Conservation (phyloP, 2,329 filamentous ascomycete genomes). For the Stromatinia cepivora region DNA sequence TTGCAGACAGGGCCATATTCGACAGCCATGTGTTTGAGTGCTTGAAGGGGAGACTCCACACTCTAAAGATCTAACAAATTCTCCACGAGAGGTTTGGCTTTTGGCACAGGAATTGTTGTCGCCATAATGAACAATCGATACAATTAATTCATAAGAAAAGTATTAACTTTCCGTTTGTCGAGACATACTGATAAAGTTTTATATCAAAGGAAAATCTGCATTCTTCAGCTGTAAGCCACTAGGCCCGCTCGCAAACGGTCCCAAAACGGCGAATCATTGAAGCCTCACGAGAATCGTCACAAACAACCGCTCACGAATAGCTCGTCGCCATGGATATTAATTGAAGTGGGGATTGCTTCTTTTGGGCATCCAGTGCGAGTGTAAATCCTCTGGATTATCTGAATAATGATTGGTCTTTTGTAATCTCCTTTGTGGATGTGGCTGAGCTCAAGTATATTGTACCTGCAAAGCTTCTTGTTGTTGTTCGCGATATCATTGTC, state of each 20-base stretch:
- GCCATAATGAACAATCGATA: not conserved
- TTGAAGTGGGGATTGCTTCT: not conserved
- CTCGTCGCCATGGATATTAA: not conserved
- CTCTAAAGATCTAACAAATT: not conserved
- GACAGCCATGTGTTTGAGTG: slow-evolving; percentile 12
- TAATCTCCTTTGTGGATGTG: not conserved
- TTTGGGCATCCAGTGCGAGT: not conserved
- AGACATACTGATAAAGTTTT: not conserved
- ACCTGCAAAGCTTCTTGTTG: not conserved
- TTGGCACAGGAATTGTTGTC: not conserved
- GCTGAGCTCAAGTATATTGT: not conserved
- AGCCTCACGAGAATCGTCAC: not conserved
- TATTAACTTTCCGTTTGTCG: not conserved
- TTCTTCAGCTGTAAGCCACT: not conserved
- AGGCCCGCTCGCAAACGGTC: not conserved
- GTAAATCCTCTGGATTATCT: not conserved
- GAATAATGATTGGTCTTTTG: not conserved
- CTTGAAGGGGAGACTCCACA: slow-evolving; percentile 1
- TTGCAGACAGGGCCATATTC: slow-evolving; percentile 15
- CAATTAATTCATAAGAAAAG: not conserved
- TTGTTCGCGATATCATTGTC: not conserved
- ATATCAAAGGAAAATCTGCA: not conserved
- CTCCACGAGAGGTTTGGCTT: not conserved
- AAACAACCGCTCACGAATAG: not conserved
- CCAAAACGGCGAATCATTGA: not conserved